A percentile compares a stretch with the other conserved stretches of the same genome.
Conservation (phyloP, 2,329 filamentous ascomycete genomes). For the Colletotrichum simmondsii region DNA sequence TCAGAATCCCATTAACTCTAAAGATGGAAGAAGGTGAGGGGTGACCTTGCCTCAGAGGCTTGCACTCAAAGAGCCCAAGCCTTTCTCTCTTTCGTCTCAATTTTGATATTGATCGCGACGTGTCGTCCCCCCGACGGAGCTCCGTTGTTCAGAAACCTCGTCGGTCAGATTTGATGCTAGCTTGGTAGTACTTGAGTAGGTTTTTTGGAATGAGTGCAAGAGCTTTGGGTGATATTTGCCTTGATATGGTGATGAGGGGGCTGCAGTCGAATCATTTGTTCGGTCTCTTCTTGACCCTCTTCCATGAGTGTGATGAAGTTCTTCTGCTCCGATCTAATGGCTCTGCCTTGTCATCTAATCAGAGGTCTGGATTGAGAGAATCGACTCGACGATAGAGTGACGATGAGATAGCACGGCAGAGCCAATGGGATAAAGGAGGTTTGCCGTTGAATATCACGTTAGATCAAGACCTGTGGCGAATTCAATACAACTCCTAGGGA, state of each 20-base stretch:
- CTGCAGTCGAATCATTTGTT: no score
- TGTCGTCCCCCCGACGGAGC: background rate
- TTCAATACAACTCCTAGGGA: background rate
- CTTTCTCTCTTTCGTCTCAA: background rate
- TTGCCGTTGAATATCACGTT: background rate
- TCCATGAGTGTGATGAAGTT: no score
- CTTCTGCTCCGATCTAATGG: no score
- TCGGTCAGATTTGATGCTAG: background rate
- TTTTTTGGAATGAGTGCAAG: no score
- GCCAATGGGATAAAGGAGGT: no score
- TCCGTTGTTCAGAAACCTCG: background rate
- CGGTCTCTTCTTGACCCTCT: no score
- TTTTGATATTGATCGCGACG: background rate
- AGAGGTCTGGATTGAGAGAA: background rate
- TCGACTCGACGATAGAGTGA: background rate
- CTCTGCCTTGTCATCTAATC: background rate
- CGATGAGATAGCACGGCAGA: background rate
- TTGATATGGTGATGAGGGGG: no score
- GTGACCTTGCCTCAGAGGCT: background rate
- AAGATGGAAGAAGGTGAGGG: background rate
- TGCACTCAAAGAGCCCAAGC: background rate
- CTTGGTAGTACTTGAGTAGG: no score
- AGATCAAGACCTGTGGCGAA: background rate
- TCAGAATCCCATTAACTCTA: background rate
- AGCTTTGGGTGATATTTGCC: no score